Percentiles rank a stretch among this genome's conserved stretches.
Conservation (phyloP, 371 early-diverging fungal species). For the Parasitella parasitica region DNA sequence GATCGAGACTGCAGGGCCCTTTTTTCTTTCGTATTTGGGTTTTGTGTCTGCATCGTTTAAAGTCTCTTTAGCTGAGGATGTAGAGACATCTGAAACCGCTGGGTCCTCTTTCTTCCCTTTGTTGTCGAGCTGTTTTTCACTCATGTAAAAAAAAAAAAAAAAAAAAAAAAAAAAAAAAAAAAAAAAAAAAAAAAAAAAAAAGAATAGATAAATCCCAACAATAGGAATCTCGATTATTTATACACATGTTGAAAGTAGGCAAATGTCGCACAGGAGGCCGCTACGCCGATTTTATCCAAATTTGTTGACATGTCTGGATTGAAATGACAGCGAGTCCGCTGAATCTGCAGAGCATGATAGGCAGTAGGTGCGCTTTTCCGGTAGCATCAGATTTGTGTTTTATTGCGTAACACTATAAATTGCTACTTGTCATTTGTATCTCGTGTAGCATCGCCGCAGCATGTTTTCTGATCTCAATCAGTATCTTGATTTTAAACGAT, state of each 20-base stretch:
- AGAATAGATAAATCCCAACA: background rate
- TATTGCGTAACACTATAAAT: too few relatives aligned
- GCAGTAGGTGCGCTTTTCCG: too few relatives aligned
- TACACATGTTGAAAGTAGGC: background rate
- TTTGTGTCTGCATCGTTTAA: background rate
- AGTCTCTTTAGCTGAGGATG: background rate
- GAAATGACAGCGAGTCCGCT: too few relatives aligned
- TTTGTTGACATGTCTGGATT: too few relatives aligned
- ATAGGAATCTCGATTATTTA: background rate
- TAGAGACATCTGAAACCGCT: background rate
- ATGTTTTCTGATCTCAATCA: too few relatives aligned
- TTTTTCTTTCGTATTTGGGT: background rate
- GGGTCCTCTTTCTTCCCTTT: background rate
- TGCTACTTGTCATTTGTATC: too few relatives aligned
- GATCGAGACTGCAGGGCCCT: conserved; percentile 24
- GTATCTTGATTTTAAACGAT: too few relatives aligned
- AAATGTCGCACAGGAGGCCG: background rate
- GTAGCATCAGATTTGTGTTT: too few relatives aligned
- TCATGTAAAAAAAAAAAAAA: background rate
- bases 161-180: background rate
- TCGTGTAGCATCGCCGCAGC: too few relatives aligned
- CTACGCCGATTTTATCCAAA: background rate
- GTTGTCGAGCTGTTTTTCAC: background rate
- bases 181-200: background rate
- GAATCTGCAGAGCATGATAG: too few relatives aligned